Conservation (phyloP, 768 basidiomycete species). For the Calocybe indica region DNA sequence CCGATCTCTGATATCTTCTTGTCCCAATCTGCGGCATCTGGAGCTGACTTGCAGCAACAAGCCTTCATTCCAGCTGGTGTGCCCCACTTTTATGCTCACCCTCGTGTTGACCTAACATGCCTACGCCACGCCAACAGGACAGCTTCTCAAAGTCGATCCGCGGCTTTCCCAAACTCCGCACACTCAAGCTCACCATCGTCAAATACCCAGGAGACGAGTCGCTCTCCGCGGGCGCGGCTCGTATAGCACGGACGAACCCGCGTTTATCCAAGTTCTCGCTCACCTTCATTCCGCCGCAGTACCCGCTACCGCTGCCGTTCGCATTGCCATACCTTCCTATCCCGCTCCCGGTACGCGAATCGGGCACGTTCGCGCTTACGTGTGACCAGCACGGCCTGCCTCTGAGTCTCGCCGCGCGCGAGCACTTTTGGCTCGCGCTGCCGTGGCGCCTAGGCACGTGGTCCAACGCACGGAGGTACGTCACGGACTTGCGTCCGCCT, state of each 20-base stretch:
- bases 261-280: slow-evolving; percentile 60
- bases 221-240: slow-evolving; percentile 50
- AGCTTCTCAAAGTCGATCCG: slow-evolving; percentile 58
- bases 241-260: slow-evolving; percentile 61
- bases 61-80: slow-evolving; percentile 68
- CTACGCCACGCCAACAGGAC: slow-evolving; percentile 33
- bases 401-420: slow-evolving; percentile 41
- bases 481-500: slow-evolving; percentile 33
- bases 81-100: slow-evolving; percentile 12
- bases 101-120: neutral
- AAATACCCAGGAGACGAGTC: slow-evolving; percentile 60
- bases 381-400: slow-evolving; percentile 66
- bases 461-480: slow-evolving; percentile 29
- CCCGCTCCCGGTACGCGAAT: slow-evolving; percentile 35
- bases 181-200: slow-evolving; percentile 59
- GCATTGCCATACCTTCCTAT: slow-evolving; percentile 35
- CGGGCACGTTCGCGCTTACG: slow-evolving; percentile 52
- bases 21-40: slow-evolving; percentile 58
- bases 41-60: slow-evolving; percentile 62
- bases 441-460: slow-evolving; percentile 41
- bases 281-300: slow-evolving; percentile 53
- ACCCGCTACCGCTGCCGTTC: slow-evolving; percentile 45
- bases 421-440: slow-evolving; percentile 42
- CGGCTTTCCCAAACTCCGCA: slow-evolving; percentile 56
- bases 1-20: slow-evolving; percentile 58